Base-by-base conservation (phyloP, 169 alveolate species). In the Plasmodium chabaudi region DNA sequence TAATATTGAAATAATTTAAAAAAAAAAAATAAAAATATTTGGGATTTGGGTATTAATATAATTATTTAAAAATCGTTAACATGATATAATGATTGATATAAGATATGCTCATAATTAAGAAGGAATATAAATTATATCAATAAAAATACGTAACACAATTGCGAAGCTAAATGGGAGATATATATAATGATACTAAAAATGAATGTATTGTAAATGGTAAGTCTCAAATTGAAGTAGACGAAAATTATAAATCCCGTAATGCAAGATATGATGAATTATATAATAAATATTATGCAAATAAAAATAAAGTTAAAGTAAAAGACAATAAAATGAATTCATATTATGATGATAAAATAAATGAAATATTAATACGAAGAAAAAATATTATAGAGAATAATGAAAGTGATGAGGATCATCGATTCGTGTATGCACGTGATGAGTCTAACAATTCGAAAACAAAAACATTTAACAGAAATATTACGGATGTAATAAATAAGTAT, bases 401-500 rank as follows among this genome's bases (percentile, higher is more conserved):
- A 60, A 15, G 34, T 7, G 15, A 23, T 15, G 21, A 63, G n/a
- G 15, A 44, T 60, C 44, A 65, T 9, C 60, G 57, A 23, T 61
- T 39, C 42, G 61, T 21, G 63, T 61, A 51, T 17, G 13, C 34
- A 42, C 64, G 59, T 46, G 42, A 63, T 39, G 64, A 51, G 23
- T 34, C 7, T 3, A 5, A 34, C 7, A 34, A 44, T 73, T 59
- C 73, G n/a, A 63, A 56, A 68, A 75, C 21, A 75, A 75, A 51
- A 39, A 17, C 15, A 21, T 75, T 68, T 46, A 39, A 63, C 39
- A 75, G 25, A 47, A 61, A 75, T n/a, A 63, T 75, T 13, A 34
- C 61, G 15, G 75, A 75, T n/a, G 47, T 75, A 44, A 61, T 60
- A 63, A 17, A 19, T 27, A 75, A 75, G 42, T 75, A 75, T 63